These are phyloP conservation scores for Trichoderma virens DNA, from an alignment of 495 filamentous ascomycete genomes.

Conservation along the genomic window DNA sequence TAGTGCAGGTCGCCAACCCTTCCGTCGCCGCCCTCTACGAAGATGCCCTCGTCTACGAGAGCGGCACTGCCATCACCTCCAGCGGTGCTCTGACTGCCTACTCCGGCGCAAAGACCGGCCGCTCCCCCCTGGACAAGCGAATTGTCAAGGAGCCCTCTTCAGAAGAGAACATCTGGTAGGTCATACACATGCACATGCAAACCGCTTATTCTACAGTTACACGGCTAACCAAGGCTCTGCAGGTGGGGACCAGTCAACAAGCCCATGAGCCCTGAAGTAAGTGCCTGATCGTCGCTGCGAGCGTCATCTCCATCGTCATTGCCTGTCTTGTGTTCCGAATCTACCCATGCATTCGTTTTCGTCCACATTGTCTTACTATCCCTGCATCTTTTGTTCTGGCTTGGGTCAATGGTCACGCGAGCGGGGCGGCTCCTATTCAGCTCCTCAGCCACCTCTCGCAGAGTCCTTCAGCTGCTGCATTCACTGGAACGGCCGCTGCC, in stretches of 20 bases:
- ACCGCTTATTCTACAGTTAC: neutral
- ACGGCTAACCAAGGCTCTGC: conserved; percentile 10
- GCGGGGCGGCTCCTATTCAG: conserved; percentile 6
- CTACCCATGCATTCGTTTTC: neutral
- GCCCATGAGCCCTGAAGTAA: conserved; percentile 95
- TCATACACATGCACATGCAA: conserved; percentile 22
- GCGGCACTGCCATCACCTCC: conserved; percentile 92
- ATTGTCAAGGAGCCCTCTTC: conserved; percentile 88
- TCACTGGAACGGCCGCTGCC: no score
- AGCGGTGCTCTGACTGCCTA: conserved; percentile 92
- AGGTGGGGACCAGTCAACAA: conserved; percentile 84
- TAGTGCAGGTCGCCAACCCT: conserved; percentile 70
- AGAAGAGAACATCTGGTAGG: conserved; percentile 93
- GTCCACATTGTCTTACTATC: neutral
- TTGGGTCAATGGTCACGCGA: conserved; percentile 8
- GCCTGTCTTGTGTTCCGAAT: conserved; percentile 12
- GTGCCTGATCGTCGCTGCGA: conserved; percentile 22
- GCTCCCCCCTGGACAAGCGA: conserved; percentile 93
- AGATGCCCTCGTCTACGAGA: conserved; percentile 96
- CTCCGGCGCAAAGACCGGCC: conserved; percentile 95
- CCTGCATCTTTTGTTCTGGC: conserved; percentile 1
- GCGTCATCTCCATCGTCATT: conserved; percentile 7
- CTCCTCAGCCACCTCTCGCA: neutral
- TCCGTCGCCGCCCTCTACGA: conserved; percentile 92
- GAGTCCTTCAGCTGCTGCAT: no score